Evolutionary conservation across 164 flowering plant genomes (phyloP), one percentile per base, ranked within the genome.

Genomic region (Aristolochia contorta): DNA sequence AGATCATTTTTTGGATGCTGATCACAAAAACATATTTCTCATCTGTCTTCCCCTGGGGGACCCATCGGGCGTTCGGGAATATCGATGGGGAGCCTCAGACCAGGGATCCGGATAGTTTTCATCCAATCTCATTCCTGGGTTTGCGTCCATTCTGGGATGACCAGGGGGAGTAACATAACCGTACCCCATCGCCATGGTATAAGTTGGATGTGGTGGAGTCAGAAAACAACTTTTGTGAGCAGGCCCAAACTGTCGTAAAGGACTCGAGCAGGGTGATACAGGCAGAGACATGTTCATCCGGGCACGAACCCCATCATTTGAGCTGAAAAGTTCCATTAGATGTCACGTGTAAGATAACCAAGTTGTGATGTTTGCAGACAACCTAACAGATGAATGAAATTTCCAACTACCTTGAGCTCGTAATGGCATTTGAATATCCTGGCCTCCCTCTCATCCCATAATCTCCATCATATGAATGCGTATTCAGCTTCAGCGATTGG

Each of bases 191-290:
- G 56, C 50, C 30, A 62, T 22, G 18, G 73, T 54, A 60, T 64
- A 80, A 57, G 77, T 24, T 20, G 86, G 84, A 68, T 82, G 89
- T 45, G 85, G 91, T 62, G 96, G 91, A 33, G 97, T 83, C 19
- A 82, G 77, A 51, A 71, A 78, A 64, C 76, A 77, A 63, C 77
- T 86, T 66, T 56, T 72, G 56, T 75, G 70, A 16, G 82, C 66
- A 1, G 83, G 68, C 52, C 79, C 85, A 37, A 60, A 50, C 15
- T 74, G 78, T 50, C 68, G 56, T 54, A 74, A 49, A 50, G 77
- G 77, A 57, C 77, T 74, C 55, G 77, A 67, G 54, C 71, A 64
- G 15, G 77, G 77, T 43, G 71, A 70, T 20, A 74, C 74, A 1
- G 74, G 77, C 50, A 70, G 54, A 27, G 77, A 74, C 60, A 64